Evolutionary conservation across 768 basidiomycete genomes (phyloP), one percentile per base, ranked within the genome.

Genomic region (Suillus weaverae): DNA sequence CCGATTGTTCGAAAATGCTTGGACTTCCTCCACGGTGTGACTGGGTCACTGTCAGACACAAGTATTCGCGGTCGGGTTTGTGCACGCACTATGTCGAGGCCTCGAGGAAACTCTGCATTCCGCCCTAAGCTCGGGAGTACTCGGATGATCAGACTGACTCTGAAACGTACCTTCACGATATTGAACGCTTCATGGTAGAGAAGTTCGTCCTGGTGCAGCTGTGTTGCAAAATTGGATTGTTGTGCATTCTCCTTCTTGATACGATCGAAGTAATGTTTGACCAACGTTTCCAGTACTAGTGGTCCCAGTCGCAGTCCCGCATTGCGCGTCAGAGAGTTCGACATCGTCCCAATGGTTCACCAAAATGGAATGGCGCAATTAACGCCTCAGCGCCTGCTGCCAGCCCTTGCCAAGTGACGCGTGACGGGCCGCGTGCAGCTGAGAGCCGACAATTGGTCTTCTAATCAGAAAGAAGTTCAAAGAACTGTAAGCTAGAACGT

Each of bases 21-120:
- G 94, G 0, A 94, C 79, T 63, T 94, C 93, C 74, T 95, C 92
- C 0, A 95, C 88, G 0, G 94, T 87, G 75, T 95, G 91, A 56
- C 92, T 94, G 69, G 26, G 61, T 63, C 36, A 26, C 50, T 8
- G 36, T 62, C n/a, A 54, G 55, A 33, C 38, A 16, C 22, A 36
- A 33, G 36, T 41, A n/a, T 32, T 39, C 20, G 35, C 41, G 38
- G 62, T 11, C 35, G 60, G 50, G 41, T 63, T 38, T 43, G 26
- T 43, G 38, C 3, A 75, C 86, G 81, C 70, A 93, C 90, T 83
- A 83, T 38, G 85, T 86, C 5, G 93, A 81, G 38, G 86, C 86
- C 59, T 89, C 84, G 55, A 96, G 76, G 76, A 97, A 95, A n/a
- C 85, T 80, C 90, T 92, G 66, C 11, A 30, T 38, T 26, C 7